These are phyloP conservation scores for Nosema muscidifuracis DNA, from an alignment of 371 early-diverging fungal species.

Conservation along the genomic window DNA sequence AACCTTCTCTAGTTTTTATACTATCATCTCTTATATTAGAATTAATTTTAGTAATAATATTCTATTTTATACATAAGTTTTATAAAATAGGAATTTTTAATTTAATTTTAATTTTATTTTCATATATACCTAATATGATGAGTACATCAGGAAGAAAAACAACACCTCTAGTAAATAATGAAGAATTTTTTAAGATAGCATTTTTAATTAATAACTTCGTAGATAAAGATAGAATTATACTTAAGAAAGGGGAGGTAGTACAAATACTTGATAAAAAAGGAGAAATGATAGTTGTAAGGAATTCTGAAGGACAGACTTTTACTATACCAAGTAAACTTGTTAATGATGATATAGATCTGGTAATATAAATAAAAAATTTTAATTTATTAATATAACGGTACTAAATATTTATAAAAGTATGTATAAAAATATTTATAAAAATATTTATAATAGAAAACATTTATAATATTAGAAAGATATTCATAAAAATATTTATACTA, in stretches of 20 bases:
- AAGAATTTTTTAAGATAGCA: slow-evolving; percentile 30
- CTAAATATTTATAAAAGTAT: too few species aligned
- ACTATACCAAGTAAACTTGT: slow-evolving; percentile 8
- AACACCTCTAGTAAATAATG: slow-evolving; percentile 8
- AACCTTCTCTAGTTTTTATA: background rate
- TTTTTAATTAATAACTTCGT: slow-evolving; percentile 2
- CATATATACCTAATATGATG: background rate
- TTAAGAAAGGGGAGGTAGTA: slow-evolving; percentile 25
- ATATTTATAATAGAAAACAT: too few species aligned
- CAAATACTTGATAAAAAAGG: slow-evolving; percentile 24
- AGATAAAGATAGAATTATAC: background rate
- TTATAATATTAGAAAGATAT: too few species aligned
- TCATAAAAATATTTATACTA: too few species aligned
- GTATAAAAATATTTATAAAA: too few species aligned
- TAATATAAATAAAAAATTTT: slow-evolving; percentile 9
- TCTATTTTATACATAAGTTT: background rate
- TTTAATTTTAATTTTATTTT: too few species aligned
- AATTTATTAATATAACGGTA: background rate
- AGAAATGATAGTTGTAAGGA: slow-evolving; percentile 14
- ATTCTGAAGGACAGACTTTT: slow-evolving; percentile 9
- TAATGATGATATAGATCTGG: slow-evolving; percentile 28
- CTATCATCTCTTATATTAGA: background rate
- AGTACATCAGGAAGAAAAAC: slow-evolving; percentile 13
- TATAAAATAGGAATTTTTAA: slow-evolving; percentile 4
- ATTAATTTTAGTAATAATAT: background rate